These are phyloP conservation scores for Malassezia caprae DNA, from an alignment of 1,284 basidiomycete species.

Conservation along the genomic window DNA sequence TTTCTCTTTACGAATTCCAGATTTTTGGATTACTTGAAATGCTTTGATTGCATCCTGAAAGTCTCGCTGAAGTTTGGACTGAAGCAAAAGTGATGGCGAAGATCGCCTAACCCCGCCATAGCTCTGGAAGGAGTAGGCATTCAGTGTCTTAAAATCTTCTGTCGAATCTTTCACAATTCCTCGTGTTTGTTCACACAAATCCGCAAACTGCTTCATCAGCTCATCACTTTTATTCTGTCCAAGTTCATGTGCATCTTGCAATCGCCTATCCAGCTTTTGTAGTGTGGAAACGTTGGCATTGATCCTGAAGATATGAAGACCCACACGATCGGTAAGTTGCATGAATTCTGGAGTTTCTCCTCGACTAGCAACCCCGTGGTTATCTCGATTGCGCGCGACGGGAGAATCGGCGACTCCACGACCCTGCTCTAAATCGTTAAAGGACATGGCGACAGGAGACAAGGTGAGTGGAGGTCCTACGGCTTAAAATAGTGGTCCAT, in stretches of 20 bases:
- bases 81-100: constrained; percentile 45
- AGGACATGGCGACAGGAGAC: constrained; percentile 48
- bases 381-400: constrained; percentile 21
- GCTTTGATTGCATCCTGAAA: constrained; percentile 76
- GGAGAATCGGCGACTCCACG: constrained; percentile 20
- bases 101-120: constrained; percentile 16
- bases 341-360: constrained; percentile 54
- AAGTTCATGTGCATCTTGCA: constrained; percentile 54
- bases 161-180: constrained; percentile 88
- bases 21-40: constrained; percentile 57
- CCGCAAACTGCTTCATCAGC: constrained; percentile 42
- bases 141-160: constrained; percentile 70
- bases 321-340: constrained; percentile 69
- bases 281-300: constrained; percentile 94
- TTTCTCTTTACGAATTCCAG: constrained; percentile 61
- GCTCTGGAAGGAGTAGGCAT: constrained; percentile 4
- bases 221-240: background rate
- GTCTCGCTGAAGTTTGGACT: constrained; percentile 86
- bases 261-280: constrained; percentile 75
- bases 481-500: background rate
- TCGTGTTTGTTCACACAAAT: constrained; percentile 83
- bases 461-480: background rate
- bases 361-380: background rate
- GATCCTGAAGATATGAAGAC: constrained; percentile 96
- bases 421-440: constrained; percentile 51